Evolutionary conservation across 169 alveolate genomes (phyloP), one percentile per base, ranked within the genome.

Genomic region (Fabrea salina): DNA sequence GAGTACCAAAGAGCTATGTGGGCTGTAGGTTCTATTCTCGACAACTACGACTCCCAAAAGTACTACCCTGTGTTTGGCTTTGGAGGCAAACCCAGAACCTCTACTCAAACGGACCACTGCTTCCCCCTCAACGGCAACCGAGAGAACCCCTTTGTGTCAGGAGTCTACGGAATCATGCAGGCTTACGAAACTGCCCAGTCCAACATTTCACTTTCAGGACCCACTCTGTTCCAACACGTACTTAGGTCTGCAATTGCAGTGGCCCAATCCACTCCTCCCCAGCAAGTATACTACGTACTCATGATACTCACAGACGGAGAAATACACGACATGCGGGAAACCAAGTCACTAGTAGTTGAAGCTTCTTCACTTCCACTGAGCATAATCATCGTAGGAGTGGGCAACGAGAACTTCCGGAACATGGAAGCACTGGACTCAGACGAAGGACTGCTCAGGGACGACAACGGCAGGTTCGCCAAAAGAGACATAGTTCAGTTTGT

Each of bases 401-500:
- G 95, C 37, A 79, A 82, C 56, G 90, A 80, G 22, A 82, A 88
- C 54, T 91, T 91, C 78, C 32, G 61, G 6, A 68, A 75, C 51
- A 88, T 91, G 94, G 85, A 76, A 37, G n/a, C 50, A 13, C 66
- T 91, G 22, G 95, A 91, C 84, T 89, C 90, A 19, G 95, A 91
- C 68, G 75, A 79, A 5, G 80, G 76, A 27, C 87, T 61, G 32
- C 64, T 80, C 11, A 58, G 44, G 44, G 87, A 81, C 80, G 47
- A 51, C 6, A 61, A 50, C 47, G 74, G 90, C 13, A 75, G 79
- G 66, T 84, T 72, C 75, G 92, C 92, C 37, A 77, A 68, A 39
- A 84, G 95, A 71, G 95, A 91, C 77, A 71, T 91, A 39, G 95
- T 91, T 4, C 87, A 91, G 67, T 91, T 91, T 84, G 93, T 91